These are phyloP conservation scores for Suillus lakei DNA, from an alignment of 768 basidiomycete genomes.

Conservation along the genomic window DNA sequence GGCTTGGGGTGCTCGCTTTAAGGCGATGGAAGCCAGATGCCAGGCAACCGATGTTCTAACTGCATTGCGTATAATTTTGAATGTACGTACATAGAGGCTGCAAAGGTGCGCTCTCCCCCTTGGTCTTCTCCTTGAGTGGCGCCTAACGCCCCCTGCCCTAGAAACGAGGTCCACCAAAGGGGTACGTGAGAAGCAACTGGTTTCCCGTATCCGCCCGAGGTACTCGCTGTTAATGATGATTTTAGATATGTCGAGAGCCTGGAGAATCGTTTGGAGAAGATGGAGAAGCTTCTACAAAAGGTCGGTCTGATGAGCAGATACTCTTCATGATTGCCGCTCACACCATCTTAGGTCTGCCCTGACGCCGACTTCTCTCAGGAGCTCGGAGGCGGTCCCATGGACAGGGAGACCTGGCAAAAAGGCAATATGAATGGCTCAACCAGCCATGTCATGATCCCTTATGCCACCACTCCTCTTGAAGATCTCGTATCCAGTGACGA, in stretches of 20 bases:
- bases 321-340: conserved; percentile 9
- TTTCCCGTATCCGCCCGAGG: background rate
- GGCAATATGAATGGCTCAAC: conserved; percentile 16
- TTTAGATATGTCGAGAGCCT: conserved; percentile 64
- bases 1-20: conserved; percentile 1
- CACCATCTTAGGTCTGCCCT: conserved; percentile 59
- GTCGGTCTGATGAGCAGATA: conserved; percentile 32
- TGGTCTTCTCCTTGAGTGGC: background rate
- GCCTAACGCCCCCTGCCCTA: conserved; percentile 16
- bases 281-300: conserved; percentile 63
- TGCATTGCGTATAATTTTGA: conserved; percentile 51
- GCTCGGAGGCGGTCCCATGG: conserved; percentile 48
- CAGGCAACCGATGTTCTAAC: conserved; percentile 58
- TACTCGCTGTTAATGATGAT: conserved; percentile 1
- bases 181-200: conserved; percentile 23
- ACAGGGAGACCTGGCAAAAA: conserved; percentile 41
- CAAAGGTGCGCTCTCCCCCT: conserved; percentile 45
- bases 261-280: conserved; percentile 64
- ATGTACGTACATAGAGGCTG: conserved; percentile 61
- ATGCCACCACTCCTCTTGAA: conserved; percentile 16
- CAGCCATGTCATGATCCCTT: conserved; percentile 18
- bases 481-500: conserved; percentile 33
- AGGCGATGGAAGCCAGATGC: conserved; percentile 69
- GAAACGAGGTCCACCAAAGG: conserved; percentile 48
- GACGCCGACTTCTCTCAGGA: conserved; percentile 66